phyloP scores from a whole-genome alignment of 2,329 filamentous ascomycete species.

The Fusarium sp. region DNA sequence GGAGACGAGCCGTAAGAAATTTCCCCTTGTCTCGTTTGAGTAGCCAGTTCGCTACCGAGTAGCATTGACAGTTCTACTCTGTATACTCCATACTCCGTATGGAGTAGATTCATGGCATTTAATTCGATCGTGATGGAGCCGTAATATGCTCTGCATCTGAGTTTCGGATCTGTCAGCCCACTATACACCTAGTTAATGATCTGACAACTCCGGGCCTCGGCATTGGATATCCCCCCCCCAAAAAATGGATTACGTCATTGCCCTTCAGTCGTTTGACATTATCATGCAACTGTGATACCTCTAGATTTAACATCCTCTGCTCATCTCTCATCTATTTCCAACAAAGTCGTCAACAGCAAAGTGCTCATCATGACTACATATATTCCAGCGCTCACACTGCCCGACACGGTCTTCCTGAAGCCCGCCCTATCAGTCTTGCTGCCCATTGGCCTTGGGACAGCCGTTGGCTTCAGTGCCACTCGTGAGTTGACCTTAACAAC shows the following conservation, averaged over 20 bases:
- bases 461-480: conserved; percentile 74
- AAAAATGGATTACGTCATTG: conserved; percentile 41
- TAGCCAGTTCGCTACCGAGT: conserved; percentile 21
- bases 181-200: conserved; percentile 1
- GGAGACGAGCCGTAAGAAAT: neutral
- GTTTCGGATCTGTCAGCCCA: conserved; percentile 27
- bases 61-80: neutral
- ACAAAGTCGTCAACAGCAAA: neutral
- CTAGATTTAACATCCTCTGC: neutral
- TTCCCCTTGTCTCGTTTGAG: conserved; percentile 20
- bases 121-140: conserved; percentile 16
- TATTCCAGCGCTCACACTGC: conserved; percentile 80
- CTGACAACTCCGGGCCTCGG: conserved; percentile 10
- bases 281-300: neutral
- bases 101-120: neutral
- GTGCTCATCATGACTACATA: conserved; percentile 75
- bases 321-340: neutral
- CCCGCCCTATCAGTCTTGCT: conserved; percentile 79
- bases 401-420: conserved; percentile 74
- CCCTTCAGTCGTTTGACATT: conserved; percentile 6
- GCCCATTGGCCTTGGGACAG: conserved; percentile 76
- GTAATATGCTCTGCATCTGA: conserved; percentile 15
- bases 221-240: neutral
- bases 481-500: conserved; percentile 57
- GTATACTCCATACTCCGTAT: too few species aligned